Evolutionary conservation across 345 rosid species (phyloP).

Genomic region (Melastoma malabathricum): DNA sequence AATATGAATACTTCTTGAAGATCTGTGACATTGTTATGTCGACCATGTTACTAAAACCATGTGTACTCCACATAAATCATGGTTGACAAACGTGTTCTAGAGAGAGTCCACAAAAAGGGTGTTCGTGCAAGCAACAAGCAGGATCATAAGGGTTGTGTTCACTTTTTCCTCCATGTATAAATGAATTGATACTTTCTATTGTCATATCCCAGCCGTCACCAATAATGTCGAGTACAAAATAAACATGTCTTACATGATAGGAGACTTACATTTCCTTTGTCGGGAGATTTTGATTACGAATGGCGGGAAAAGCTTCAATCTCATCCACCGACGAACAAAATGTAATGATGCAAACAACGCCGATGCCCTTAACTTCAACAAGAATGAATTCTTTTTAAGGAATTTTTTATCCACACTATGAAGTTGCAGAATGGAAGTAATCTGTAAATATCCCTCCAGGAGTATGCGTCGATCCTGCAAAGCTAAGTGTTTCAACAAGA

Average conservation of each 20-base stretch:
- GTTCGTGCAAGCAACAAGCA: constrained; percentile 86
- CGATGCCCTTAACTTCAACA: too few species aligned
- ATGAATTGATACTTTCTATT: background rate
- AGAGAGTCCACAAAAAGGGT: constrained; percentile 58
- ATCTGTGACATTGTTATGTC: constrained; percentile 58
- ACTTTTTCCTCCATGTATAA: constrained; percentile 66
- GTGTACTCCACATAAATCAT: constrained; percentile 76
- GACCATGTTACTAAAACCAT: too few species aligned
- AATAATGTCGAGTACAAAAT: background rate
- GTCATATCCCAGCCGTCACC: background rate
- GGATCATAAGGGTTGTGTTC: constrained; percentile 76
- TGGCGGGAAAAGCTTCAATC: too few species aligned
- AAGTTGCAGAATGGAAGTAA: too few species aligned
- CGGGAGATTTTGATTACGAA: too few species aligned
- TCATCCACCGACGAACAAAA: too few species aligned
- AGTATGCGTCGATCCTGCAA: too few species aligned
- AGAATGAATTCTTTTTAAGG: too few species aligned
- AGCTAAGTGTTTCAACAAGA: too few species aligned
- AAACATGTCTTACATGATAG: background rate
- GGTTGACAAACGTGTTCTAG: constrained; percentile 85
- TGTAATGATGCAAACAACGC: too few species aligned
- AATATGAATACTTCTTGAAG: constrained; percentile 61
- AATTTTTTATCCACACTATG: too few species aligned
- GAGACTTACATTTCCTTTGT: constrained; percentile 47
- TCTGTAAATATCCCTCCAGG: too few species aligned